Base-by-base conservation (phyloP, 225 moss, liverwort and hornwort species). In the Climacium dendroides region DNA sequence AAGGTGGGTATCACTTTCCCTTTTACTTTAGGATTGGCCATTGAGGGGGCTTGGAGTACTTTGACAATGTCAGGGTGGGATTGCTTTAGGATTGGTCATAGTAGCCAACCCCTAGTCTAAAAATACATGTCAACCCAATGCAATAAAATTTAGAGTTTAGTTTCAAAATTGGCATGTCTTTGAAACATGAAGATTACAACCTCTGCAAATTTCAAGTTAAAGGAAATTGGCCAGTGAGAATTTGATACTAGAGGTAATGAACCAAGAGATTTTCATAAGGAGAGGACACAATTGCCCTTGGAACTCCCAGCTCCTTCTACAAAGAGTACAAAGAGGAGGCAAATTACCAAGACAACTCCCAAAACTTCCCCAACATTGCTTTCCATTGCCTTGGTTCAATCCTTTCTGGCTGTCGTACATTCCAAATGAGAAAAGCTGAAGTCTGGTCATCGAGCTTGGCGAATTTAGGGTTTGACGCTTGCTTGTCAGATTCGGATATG, bases 31-130 rank as follows among this genome's bases (percentile, higher is more conserved):
- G 24, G 14, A 3, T 13, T 39, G 13, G 13, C 4, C 7, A 1
- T 37, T 11, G n/a, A 20, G 3, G 17, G 65, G 4, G 1, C 4
- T 59, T 59, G 6, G 26, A 60, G 4, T 20, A 2, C 22, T 35
- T n/a, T 6, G 66, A 66, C 4, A 66, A 0, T 10, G 5, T 0
- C 0, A 1, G 11, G 6, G 4, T 0, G 1, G 6, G 6, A 37
- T 37, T 2, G 4, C 37, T 67, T 13, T 13, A 67, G 37, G 7
- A 7, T 24, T 23, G 13, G 23, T 15, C 0, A 1, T 23, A 1
- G 5, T 5, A 41, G 0, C 13, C 8, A 20, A 19, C 13, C 39
- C 13, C 0, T 69, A 0, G 0, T 15, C 0, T 1, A 0, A 25
- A n/a, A 1, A 8, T 25, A 3, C 9, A 39, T 5, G 2, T 25